Percentiles rank a stretch among this genome's conserved stretches.
Conservation (phyloP, 2,329 filamentous ascomycete species). For the Cercospora berteroae region DNA sequence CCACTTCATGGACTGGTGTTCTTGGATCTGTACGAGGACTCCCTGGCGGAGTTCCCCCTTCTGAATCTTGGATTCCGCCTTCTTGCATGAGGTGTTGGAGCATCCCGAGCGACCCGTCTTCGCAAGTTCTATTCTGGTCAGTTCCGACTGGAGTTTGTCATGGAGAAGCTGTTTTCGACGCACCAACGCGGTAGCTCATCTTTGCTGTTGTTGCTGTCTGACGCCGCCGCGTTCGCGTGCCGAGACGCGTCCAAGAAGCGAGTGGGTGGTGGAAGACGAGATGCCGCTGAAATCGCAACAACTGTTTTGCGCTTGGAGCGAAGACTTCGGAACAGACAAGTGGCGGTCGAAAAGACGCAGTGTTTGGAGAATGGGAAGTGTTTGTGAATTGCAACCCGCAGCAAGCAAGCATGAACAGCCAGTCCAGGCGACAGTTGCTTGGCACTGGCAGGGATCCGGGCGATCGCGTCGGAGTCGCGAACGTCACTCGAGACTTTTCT, state of each 20-base stretch:
- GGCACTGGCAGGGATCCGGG: neutral
- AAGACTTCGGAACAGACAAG: neutral
- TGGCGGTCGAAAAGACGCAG: neutral
- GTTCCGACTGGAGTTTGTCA: neutral
- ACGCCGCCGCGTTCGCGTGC: neutral
- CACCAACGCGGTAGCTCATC: constrained; percentile 14
- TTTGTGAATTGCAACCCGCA: neutral
- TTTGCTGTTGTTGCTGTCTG: neutral
- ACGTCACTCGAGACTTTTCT: constrained; percentile 13
- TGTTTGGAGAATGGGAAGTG: neutral
- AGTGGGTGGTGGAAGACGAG: neutral
- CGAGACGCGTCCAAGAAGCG: neutral
- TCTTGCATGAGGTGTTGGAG: constrained; percentile 70
- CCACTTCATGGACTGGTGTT: constrained; percentile 68
- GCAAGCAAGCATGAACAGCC: neutral
- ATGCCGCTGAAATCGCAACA: neutral
- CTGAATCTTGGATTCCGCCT: constrained; percentile 64
- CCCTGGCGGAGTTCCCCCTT: constrained; percentile 81
- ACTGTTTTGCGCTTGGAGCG: neutral
- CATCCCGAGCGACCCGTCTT: constrained; percentile 71
- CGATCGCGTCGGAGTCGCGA: constrained; percentile 5
- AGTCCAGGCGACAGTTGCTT: constrained; percentile 1
- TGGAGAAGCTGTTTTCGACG: neutral
- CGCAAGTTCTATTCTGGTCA: constrained; percentile 60
- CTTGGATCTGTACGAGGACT: constrained; percentile 63